Conservation (phyloP, 352 stramenopile genomes). For the Pythium folliculosum region DNA sequence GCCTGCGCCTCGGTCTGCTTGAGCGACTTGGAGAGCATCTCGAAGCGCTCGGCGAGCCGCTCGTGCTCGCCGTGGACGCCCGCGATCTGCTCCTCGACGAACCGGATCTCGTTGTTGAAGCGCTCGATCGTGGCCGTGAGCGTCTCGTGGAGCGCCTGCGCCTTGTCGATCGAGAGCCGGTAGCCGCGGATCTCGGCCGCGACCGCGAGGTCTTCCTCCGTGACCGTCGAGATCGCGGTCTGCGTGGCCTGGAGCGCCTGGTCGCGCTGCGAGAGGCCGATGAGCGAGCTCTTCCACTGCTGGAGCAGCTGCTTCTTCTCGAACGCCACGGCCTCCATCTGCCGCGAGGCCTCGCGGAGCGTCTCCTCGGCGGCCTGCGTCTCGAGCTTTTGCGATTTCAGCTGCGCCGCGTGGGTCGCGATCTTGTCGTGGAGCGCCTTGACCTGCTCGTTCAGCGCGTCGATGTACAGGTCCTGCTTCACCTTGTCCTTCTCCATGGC, state of each 20-base stretch:
- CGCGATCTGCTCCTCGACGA: slow-evolving; percentile 69
- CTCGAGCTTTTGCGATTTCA: slow-evolving; percentile 85
- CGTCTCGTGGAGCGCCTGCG: slow-evolving; percentile 81
- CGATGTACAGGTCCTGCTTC: slow-evolving; percentile 95
- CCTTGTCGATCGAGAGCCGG: slow-evolving; percentile 82
- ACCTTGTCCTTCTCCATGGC: slow-evolving; percentile 93
- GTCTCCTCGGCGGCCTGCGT: slow-evolving; percentile 86
- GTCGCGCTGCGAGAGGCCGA: slow-evolving; percentile 90
- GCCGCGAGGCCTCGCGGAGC: slow-evolving; percentile 80
- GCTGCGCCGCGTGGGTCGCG: slow-evolving; percentile 69
- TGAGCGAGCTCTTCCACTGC: slow-evolving; percentile 95
- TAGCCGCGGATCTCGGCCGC: slow-evolving; percentile 88
- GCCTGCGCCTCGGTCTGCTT: slow-evolving; percentile 87
- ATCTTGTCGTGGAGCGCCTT: slow-evolving; percentile 90
- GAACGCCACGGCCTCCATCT: slow-evolving; percentile 93
- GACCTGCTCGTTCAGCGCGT: slow-evolving; percentile 90
- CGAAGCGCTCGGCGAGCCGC: slow-evolving; percentile 75
- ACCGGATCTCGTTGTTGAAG: slow-evolving; percentile 81
- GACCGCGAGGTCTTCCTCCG: slow-evolving; percentile 82
- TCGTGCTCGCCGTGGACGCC: slow-evolving; percentile 67
- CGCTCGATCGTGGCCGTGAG: slow-evolving; percentile 84
- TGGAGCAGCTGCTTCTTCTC: slow-evolving; percentile 94
- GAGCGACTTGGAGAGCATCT: slow-evolving; percentile 87
- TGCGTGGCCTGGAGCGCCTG: slow-evolving; percentile 91
- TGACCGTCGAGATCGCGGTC: slow-evolving; percentile 74